Conservation (phyloP, 2,329 filamentous ascomycete species). For the Reticulascus tulasneorum region DNA sequence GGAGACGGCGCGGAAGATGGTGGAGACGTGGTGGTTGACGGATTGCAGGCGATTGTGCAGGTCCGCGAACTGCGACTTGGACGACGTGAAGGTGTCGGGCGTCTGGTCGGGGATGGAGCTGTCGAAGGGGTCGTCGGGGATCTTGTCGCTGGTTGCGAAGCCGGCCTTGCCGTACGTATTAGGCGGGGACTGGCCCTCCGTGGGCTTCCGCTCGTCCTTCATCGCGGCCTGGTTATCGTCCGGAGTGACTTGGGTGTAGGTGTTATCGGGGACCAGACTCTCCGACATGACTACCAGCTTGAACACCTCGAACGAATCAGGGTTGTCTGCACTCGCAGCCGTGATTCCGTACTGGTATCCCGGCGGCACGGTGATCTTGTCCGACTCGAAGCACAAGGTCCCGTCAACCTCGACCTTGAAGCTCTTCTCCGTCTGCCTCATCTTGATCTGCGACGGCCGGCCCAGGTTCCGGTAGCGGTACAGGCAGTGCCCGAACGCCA, state of each 20-base stretch:
- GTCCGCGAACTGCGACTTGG: conserved; percentile 69
- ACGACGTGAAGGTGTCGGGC: conserved; percentile 44
- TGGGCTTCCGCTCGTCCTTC: conserved; percentile 22
- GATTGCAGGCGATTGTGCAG: conserved; percentile 78
- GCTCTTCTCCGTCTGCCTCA: conserved; percentile 59
- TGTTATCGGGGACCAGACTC: conserved; percentile 27
- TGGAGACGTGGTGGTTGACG: conserved; percentile 64
- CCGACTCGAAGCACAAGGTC: conserved; percentile 75
- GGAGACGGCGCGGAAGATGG: conserved; percentile 55
- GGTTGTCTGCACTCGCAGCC: conserved; percentile 83
- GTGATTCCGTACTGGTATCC: conserved; percentile 86
- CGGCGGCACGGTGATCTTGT: conserved; percentile 71
- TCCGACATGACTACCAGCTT: conserved; percentile 73
- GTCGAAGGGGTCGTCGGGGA: conserved; percentile 29
- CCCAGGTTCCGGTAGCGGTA: conserved; percentile 91
- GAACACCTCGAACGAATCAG: conserved; percentile 92
- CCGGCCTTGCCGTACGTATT: conserved; percentile 17
- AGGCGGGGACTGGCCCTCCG: conserved; percentile 20
- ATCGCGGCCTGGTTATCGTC: conserved; percentile 15
- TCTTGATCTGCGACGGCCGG: conserved; percentile 71
- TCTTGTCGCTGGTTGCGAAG: conserved; percentile 17
- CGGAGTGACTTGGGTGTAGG: conserved; percentile 16
- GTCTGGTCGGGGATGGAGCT: conserved; percentile 43
- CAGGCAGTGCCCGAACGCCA: conserved; percentile 91
- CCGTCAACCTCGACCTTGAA: conserved; percentile 82